Percentiles rank a stretch among this genome's conserved stretches.
phyloP scores from a whole-genome alignment of 495 filamentous ascomycete genomes.

The Cudoniella acicularis region DNA sequence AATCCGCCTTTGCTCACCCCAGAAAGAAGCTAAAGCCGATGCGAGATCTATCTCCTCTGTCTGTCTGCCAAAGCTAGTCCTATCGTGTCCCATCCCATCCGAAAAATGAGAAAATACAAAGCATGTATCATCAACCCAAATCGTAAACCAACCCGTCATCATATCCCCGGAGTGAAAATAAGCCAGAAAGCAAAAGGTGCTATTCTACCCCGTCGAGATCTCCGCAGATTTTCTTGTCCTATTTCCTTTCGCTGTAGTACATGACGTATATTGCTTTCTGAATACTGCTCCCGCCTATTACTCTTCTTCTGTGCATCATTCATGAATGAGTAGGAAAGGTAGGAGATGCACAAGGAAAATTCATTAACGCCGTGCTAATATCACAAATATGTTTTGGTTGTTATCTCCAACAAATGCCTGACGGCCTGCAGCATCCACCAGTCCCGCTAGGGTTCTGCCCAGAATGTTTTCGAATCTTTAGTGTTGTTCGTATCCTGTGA shows the following conservation, averaged over 20 bases:
- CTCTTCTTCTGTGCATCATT: not conserved
- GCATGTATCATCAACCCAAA: not conserved
- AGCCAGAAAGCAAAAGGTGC: not conserved
- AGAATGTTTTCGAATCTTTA: slow-evolving; percentile 3
- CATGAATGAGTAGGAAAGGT: slow-evolving; percentile 6
- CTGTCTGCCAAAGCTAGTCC: not conserved
- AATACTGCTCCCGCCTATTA: not conserved
- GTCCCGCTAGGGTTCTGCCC: slow-evolving; percentile 10
- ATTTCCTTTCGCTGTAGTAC: not conserved
- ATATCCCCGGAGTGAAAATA: slow-evolving; percentile 20
- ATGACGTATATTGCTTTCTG: not conserved
- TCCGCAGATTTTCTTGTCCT: not conserved
- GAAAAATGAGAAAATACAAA: not conserved
- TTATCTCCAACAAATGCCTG: not conserved
- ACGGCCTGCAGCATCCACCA: slow-evolving; percentile 19
- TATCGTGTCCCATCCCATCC: no score
- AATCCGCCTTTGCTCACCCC: not conserved
- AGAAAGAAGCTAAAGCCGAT: not conserved
- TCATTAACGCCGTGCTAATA: slow-evolving; percentile 21
- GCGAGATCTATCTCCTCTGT: slow-evolving; percentile 14
- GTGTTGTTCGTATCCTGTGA: slow-evolving; percentile 10
- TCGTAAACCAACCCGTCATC: not conserved
- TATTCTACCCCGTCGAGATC: slow-evolving; percentile 20
- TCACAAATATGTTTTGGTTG: slow-evolving; percentile 13
- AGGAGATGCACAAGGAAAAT: slow-evolving; percentile 11